A percentile compares a stretch with the other conserved stretches of the same genome.
Evolutionary conservation across 352 stramenopile genomes (phyloP).

Genomic region (Hyaloperonospora arabidopsidis): DNA sequence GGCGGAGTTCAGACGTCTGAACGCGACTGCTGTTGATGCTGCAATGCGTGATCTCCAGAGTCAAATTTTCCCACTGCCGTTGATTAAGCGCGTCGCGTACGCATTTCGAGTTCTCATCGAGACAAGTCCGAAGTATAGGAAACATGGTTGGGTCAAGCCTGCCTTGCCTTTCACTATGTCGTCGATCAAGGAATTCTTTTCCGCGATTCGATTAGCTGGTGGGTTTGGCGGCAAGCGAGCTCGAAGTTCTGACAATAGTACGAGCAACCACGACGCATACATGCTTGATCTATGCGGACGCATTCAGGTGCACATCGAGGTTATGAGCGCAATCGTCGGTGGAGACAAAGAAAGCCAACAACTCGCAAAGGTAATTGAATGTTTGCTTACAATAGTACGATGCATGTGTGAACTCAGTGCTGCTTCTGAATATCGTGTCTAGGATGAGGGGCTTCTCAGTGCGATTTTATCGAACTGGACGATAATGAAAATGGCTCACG

Average conservation of each 20-base stretch:
- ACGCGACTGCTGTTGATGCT: not conserved
- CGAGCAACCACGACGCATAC: conserved; percentile 25
- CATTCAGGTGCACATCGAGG: conserved; percentile 40
- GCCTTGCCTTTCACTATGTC: conserved; percentile 30
- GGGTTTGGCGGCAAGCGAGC: conserved; percentile 39
- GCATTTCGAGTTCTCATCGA: conserved; percentile 40
- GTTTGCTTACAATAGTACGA: not conserved
- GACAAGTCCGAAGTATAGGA: conserved; percentile 16
- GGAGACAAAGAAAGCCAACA: conserved; percentile 28
- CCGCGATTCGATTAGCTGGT: conserved; percentile 39
- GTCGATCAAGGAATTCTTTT: conserved; percentile 38
- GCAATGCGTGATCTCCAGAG: conserved; percentile 2
- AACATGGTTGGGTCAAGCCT: conserved; percentile 29
- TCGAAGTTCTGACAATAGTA: conserved; percentile 3
- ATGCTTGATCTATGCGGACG: conserved; percentile 33
- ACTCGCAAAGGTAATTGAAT: conserved; percentile 29
- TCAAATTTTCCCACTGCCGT: conserved; percentile 17
- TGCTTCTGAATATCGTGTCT: conserved; percentile 2
- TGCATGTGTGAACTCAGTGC: not conserved
- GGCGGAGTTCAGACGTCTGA: conserved; percentile 12
- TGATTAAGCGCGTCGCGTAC: conserved; percentile 23
- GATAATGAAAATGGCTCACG: conserved; percentile 39
- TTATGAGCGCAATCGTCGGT: conserved; percentile 42
- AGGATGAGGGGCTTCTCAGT: conserved; percentile 32
- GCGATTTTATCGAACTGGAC: conserved; percentile 51